A percentile compares a stretch with the other conserved stretches of the same genome.
These are phyloP conservation scores for Symbiodinium pilosum DNA, from an alignment of 73 alveolate genomes.

Conservation along the genomic window DNA sequence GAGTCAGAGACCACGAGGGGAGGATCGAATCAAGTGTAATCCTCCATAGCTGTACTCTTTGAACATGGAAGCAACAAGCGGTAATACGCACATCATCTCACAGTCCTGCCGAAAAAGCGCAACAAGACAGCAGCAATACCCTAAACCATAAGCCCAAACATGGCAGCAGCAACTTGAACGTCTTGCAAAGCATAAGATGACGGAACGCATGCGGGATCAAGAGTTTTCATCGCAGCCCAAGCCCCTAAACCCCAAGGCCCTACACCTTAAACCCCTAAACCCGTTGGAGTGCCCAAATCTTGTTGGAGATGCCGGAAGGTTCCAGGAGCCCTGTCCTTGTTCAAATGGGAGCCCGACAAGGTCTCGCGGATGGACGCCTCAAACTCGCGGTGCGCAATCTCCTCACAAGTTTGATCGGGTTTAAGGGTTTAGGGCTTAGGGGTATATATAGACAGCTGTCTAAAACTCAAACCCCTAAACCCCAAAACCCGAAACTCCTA, in stretches of 20 bases:
- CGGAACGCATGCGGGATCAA: neutral
- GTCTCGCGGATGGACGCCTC: conserved; percentile 7
- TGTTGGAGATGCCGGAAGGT: neutral
- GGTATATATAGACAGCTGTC: too few relatives aligned
- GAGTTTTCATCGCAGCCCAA: neutral
- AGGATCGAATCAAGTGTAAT: neutral
- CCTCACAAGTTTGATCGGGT: neutral
- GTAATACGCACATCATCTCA: neutral
- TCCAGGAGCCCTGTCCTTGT: neutral
- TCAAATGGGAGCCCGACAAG: conserved; percentile 13
- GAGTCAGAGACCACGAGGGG: neutral
- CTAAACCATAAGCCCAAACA: neutral
- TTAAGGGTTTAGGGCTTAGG: too few relatives aligned
- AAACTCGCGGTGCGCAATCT: conserved; percentile 19
- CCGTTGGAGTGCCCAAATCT: neutral
- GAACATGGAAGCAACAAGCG: neutral
- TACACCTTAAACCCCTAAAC: too few relatives aligned
- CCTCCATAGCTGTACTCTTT: neutral
- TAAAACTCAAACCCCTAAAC: neutral
- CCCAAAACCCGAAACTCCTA: neutral
- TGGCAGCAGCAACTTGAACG: neutral
- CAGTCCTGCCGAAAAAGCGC: neutral
- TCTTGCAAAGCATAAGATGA: neutral
- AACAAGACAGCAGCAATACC: neutral
- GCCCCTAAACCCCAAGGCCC: neutral